Base-by-base conservation (phyloP, 495 filamentous ascomycete genomes). In the Podospora australis region DNA sequence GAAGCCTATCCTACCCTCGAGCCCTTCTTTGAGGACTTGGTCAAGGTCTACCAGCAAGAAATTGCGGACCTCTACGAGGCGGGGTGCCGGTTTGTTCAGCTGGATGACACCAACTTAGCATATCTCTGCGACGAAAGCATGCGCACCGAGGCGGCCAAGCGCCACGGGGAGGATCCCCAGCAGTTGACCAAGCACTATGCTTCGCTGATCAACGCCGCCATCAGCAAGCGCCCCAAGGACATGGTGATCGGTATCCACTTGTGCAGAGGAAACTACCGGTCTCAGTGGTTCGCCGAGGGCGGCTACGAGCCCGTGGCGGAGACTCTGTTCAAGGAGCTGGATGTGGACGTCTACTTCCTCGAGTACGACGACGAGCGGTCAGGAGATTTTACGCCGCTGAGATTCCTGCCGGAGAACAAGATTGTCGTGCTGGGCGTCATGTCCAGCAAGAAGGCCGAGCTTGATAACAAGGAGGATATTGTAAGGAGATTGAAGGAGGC, bases 341-440 rank as follows among this genome's bases (percentile, higher is more conserved):
- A 84, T 51, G 80, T 83, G 20, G 73, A 80, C 50, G 83, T 79
- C 2, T 85, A 80, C 67, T 84, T 84, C 60, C 74, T 85, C 50
- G 81, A 85, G 66, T 85, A 78, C 56, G 81, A 85, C 60, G 83
- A 82, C 24, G 73, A 75, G 41, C 78, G 81, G 6, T 80, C 80
- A 1, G 81, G 81, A 29, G 78, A 79, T 28, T 85, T 84, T 62
- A 75, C 80, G 56, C 81, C 81, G n/a, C 69, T 84, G 40, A 70
- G 72, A 38, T 70, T 72, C 54, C 68, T 85, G 36, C 81, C 81
- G 32, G 73, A 74, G 64, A 65, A 77, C 68, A 84, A 85, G 74
- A 77, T 78, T 36, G 79, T 82, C 20, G 78, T 85, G 7, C 66
- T 85, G 3, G 81, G 81, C 29, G 76, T 82, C 22, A 78, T 85